Base-by-base conservation (phyloP, 2,329 filamentous ascomycete genomes). In the Ophiosphaerella herpotricha region DNA sequence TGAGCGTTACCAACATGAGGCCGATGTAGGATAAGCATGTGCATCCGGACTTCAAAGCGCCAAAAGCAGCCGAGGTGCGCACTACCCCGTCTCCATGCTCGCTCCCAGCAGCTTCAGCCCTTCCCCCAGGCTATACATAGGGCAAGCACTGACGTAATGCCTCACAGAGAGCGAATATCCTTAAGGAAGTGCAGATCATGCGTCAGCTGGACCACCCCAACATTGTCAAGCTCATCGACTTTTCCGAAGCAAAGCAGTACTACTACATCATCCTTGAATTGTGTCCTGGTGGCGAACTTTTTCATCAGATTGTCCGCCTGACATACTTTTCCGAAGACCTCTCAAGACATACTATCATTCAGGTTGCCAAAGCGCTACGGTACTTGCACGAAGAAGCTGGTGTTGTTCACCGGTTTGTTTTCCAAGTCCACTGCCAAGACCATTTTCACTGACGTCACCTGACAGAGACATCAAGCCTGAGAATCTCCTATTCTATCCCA, bases 151-250 rank as follows among this genome's bases (percentile, higher is more conserved):
- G 70, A 80, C 76, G 67, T 74, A 63, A 68, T 62, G 55, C 53
- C 57, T 50, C 58, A 58, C 74, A 99, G 94, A 85, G 94, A 77
- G 90, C 93, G 57, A 99, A 97, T 68, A 97, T 99, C 60, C 79
- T 99, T 54, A 99, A 99, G 77, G 94, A 99, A 75, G 94, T 99
- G 12, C 90, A 96, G 68, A 99, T 99, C 63, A 99, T 99, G 93
- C 90, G 92, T 57, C 89, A 95, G 67, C 82, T 99, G 40, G 91
- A 97, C 60, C 94, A 99, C 63, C 92, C 93, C 55, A 97, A 97
- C 71, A 94, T 99, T 54, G 86, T 97, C 74, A 93, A 91, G 71
- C 84, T 99, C 50, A 82, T 97, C 66, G 91, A 96, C 66, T 97
- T 97, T 70, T 89, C 89, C 57, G 94, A 99, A 75, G 95, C 92